A percentile compares a stretch with the other conserved stretches of the same genome.
These are phyloP conservation scores for Tuber aestivum DNA, from an alignment of 495 filamentous ascomycete genomes.

Conservation along the genomic window DNA sequence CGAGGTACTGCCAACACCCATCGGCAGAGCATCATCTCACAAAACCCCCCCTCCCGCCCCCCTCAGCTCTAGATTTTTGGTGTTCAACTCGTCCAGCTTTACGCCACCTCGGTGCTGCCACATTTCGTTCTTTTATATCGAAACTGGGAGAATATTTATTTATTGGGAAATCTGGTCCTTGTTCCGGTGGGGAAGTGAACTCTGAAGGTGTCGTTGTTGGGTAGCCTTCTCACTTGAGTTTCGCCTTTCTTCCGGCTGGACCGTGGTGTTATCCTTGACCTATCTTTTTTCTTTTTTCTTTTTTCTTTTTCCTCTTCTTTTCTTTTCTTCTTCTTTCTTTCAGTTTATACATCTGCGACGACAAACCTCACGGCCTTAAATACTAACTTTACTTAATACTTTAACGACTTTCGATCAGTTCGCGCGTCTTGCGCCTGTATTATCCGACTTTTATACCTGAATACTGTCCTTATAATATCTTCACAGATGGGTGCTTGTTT, in stretches of 20 bases:
- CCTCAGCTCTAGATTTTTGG: conserved; percentile 26
- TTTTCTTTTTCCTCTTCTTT: conserved; percentile 6
- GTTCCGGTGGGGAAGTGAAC: conserved; percentile 23
- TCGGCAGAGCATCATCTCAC: conserved; percentile 5
- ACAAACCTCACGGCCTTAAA: conserved; percentile 39
- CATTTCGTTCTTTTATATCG: conserved; percentile 17
- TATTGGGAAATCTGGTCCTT: conserved; percentile 20
- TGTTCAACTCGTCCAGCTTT: conserved; percentile 22
- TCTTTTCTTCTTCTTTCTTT: not conserved
- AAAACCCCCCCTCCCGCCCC: too few relatives aligned
- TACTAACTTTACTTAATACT: conserved; percentile 34
- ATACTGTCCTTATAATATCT: conserved; percentile 41
- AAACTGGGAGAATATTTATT: conserved; percentile 25
- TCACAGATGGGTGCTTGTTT: conserved; percentile 85
- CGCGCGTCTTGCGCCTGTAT: conserved; percentile 29
- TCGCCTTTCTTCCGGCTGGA: conserved; percentile 41
- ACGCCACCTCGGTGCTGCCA: conserved; percentile 19
- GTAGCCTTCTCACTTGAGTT: conserved; percentile 29
- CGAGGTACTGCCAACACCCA: conserved; percentile 12
- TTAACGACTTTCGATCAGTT: conserved; percentile 24
- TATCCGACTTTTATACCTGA: conserved; percentile 26
- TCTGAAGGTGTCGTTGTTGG: conserved; percentile 20
- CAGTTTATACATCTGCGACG: conserved; percentile 27
- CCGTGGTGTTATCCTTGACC: conserved; percentile 39
- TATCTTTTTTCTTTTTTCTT: conserved; percentile 23